These are phyloP conservation scores for Candida krabiensis DNA, from an alignment of 805 yeast genomes.

Conservation along the genomic window DNA sequence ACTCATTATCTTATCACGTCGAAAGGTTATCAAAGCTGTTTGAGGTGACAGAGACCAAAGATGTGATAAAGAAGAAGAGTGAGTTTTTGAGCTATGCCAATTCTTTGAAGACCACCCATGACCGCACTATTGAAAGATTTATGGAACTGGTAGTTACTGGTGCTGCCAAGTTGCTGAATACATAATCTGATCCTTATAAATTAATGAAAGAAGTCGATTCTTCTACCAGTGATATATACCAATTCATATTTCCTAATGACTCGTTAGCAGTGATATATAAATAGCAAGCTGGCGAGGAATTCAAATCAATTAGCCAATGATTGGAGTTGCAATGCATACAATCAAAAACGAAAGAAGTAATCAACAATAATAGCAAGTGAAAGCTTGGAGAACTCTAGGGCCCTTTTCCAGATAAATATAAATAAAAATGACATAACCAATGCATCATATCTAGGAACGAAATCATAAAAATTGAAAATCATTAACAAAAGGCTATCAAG, in stretches of 20 bases:
- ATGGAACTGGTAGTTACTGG: constrained; percentile 23
- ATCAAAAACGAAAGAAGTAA: too few species aligned
- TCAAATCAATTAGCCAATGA: too few species aligned
- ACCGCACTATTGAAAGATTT: constrained; percentile 22
- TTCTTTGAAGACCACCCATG: constrained; percentile 21
- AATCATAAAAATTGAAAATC: constrained; percentile 2
- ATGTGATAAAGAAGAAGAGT: constrained; percentile 26
- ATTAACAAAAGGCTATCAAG: background rate
- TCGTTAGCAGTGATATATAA: too few species aligned
- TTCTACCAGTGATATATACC: too few species aligned
- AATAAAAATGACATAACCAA: background rate
- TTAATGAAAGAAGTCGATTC: too few species aligned
- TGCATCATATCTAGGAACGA: too few species aligned
- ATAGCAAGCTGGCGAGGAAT: too few species aligned
- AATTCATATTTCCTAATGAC: too few species aligned
- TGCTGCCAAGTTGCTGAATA: background rate
- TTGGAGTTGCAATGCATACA: too few species aligned
- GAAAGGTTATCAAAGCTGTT: constrained; percentile 36
- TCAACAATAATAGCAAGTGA: too few species aligned
- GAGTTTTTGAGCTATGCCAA: constrained; percentile 25
- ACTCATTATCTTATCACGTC: constrained; percentile 25
- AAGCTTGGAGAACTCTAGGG: background rate
- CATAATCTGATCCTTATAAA: too few species aligned
- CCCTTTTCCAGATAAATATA: background rate
- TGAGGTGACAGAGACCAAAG: constrained; percentile 29